Base-by-base conservation (phyloP, 1,284 basidiomycete genomes). In the Mrakiaceae sp. region DNA sequence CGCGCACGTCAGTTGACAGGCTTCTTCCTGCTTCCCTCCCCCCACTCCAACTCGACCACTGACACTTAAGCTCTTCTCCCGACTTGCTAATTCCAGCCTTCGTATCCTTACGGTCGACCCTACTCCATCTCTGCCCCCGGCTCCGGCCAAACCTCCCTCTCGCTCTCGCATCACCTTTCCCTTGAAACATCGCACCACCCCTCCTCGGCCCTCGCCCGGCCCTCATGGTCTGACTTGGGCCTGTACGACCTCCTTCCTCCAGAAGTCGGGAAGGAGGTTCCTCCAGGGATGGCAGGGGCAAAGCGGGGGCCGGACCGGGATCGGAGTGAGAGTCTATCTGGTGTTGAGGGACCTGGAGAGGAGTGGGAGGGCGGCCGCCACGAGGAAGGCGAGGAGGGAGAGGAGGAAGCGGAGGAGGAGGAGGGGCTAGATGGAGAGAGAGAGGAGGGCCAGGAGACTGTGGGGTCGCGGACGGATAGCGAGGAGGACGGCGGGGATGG, bases 281-380 rank as follows among this genome's bases (percentile, higher is more conserved):
- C 64, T 10, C 64, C 64, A 9, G 64, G 64, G 40, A 66, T 66
- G 64, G 64, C 64, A 2, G 64, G 64, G 10, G 64, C 64, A 1
- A 66, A 66, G 16, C 8, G 64, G 9, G 64, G 64, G n/a, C 64
- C 64, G 2, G 54, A 66, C 40, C 53, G 53, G 16, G 64, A 66
- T 52, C 49, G 57, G 16, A 47, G 53, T 16, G 48, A 58, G 27
- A 27, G 27, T 27, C 27, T 27, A 27, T 27, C 27, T 27, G 27
- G 27, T 27, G 27, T 27, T 27, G 27, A 27, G 27, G 27, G 27
- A 27, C 27, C 27, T 27, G 27, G 27, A 27, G 27, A 27, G 27
- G 27, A 27, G 27, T 27, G 27, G 27, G 27, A 27, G 27, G 27
- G 27, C 27, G 27, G 27, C 27, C 27, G 27, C 27, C 27, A 27